A percentile compares a stretch with the other conserved stretches of the same genome.
These are phyloP conservation scores for Lepiota venenata DNA, from an alignment of 768 basidiomycete genomes.

Conservation along the genomic window DNA sequence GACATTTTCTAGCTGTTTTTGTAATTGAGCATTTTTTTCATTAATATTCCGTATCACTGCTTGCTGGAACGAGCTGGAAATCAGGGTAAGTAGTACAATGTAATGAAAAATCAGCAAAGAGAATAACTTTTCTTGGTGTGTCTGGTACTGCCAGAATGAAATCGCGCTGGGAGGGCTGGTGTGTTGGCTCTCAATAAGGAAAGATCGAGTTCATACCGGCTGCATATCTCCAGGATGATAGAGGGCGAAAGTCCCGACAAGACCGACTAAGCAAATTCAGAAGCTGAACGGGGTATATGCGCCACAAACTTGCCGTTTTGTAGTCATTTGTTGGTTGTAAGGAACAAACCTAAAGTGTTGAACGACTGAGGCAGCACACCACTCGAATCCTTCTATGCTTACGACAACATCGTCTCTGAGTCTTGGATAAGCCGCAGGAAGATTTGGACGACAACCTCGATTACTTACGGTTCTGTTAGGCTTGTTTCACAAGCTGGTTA, in stretches of 20 bases:
- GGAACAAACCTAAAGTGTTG: slow-evolving; percentile 59
- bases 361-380: neutral
- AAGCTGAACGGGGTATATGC: slow-evolving; percentile 30
- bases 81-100: slow-evolving; percentile 12
- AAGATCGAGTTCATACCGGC: slow-evolving; percentile 43
- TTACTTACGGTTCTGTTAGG: slow-evolving; percentile 69
- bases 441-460: neutral
- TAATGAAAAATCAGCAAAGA: slow-evolving; percentile 1
- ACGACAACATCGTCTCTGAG: slow-evolving; percentile 65
- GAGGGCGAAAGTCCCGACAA: slow-evolving; percentile 77
- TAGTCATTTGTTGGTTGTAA: slow-evolving; percentile 87
- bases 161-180: slow-evolving; percentile 50
- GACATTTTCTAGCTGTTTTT: slow-evolving; percentile 84
- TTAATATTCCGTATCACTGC: slow-evolving; percentile 78
- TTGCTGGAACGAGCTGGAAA: slow-evolving; percentile 72
- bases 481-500: slow-evolving; percentile 73
- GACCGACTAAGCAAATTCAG: slow-evolving; percentile 56
- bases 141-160: slow-evolving; percentile 91
- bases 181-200: slow-evolving; percentile 4
- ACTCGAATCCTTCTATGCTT: slow-evolving; percentile 18
- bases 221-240: slow-evolving; percentile 77
- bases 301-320: slow-evolving; percentile 60
- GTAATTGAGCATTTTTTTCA: slow-evolving; percentile 78
- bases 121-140: slow-evolving; percentile 76
- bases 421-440: slow-evolving; percentile 4